phyloP scores from a whole-genome alignment of 805 yeast genomes.

The Allodekkera sacchari region DNA sequence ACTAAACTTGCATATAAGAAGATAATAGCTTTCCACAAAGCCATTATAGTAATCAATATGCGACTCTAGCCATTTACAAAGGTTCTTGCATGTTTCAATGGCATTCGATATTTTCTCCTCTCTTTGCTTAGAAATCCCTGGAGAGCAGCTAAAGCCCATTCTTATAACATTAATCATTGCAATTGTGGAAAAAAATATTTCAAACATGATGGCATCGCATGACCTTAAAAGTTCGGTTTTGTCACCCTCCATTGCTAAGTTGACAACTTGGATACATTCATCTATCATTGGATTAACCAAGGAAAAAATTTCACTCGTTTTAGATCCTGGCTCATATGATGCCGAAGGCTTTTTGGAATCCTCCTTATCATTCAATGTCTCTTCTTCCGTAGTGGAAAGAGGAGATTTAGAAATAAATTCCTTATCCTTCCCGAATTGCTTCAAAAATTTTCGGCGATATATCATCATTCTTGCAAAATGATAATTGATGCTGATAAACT shows the following conservation, averaged over 20 bases:
- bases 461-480: constrained; percentile 17
- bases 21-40: constrained; percentile 1
- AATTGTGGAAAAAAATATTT: constrained; percentile 2
- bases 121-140: neutral
- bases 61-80: constrained; percentile 1
- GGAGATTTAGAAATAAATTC: constrained; percentile 2
- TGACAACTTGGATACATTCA: constrained; percentile 3
- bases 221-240: constrained; percentile 1
- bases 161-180: constrained; percentile 2
- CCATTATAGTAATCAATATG: constrained; percentile 2
- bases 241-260: constrained; percentile 2
- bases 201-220: constrained; percentile 2
- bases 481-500: constrained; percentile 11
- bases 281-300: constrained; percentile 3
- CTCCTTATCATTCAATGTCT: neutral
- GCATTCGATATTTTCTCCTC: neutral
- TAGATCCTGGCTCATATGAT: too few species aligned
- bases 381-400: neutral
- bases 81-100: neutral
- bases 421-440: constrained; percentile 19
- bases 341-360: too few species aligned
- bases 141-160: constrained; percentile 2
- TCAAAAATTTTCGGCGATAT: constrained; percentile 14
- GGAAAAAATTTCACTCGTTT: neutral
- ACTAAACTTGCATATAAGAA: constrained; percentile 3